Conservation (phyloP, 129 eudicot genomes). For the Tanacetum coccineum region DNA sequence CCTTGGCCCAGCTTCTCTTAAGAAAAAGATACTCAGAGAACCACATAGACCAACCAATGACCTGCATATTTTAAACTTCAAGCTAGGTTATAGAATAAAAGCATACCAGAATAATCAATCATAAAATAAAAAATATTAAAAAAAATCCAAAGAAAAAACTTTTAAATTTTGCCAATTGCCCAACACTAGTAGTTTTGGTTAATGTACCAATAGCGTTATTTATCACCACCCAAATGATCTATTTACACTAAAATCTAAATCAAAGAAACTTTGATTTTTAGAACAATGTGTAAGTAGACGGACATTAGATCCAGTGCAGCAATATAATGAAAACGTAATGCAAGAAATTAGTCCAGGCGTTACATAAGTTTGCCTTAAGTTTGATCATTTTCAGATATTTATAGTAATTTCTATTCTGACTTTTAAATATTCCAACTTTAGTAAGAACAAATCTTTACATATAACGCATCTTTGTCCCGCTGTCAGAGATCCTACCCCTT, state of each 20-base stretch:
- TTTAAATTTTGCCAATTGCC: neutral
- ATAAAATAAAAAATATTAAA: neutral
- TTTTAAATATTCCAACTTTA: neutral
- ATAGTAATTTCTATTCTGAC: neutral
- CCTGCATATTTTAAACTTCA: slow-evolving; percentile 48
- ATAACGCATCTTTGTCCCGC: neutral
- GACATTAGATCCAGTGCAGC: neutral
- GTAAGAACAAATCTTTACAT: neutral
- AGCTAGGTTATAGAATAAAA: slow-evolving; percentile 8
- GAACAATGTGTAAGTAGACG: neutral
- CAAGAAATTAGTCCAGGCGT: neutral
- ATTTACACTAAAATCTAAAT: neutral
- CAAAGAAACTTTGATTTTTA: neutral
- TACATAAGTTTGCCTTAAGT: neutral
- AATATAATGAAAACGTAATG: neutral
- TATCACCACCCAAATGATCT: neutral
- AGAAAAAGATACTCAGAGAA: slow-evolving; percentile 96
- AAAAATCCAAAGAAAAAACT: neutral
- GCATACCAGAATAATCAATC: neutral
- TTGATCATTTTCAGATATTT: neutral
- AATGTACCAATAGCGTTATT: neutral
- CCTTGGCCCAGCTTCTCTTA: slow-evolving; percentile 94
- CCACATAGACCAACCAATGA: slow-evolving; percentile 99
- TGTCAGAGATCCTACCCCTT: no score
- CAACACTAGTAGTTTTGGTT: neutral